Evolutionary conservation across 1,139 yeast genomes (phyloP).

Genomic region (Geotrichum siamense): DNA sequence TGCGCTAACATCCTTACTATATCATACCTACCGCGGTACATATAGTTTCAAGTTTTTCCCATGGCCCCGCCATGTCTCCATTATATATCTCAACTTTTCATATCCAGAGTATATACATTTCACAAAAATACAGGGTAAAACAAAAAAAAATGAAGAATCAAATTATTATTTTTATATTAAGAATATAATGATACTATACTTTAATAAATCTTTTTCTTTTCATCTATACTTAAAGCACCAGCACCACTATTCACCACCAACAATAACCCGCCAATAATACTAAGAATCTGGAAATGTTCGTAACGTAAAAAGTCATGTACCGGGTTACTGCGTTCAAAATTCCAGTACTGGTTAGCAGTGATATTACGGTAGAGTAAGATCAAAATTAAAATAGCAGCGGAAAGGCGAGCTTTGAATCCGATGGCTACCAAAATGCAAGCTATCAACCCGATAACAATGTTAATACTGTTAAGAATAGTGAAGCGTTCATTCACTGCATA

Average conservation of each 20-base stretch:
- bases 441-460: constrained; percentile 62
- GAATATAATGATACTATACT: too few species aligned
- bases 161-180: too few species aligned
- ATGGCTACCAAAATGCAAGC: constrained; percentile 77
- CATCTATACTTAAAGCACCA: constrained; percentile 88
- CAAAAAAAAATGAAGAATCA: too few species aligned
- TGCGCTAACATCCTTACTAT: too few species aligned
- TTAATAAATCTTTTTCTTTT: constrained; percentile 87
- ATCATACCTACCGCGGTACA: too few species aligned
- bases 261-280: constrained; percentile 90
- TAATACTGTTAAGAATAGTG: constrained; percentile 58
- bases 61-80: too few species aligned
- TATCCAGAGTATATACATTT: too few species aligned
- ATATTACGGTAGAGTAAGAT: constrained; percentile 71
- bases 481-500: constrained; percentile 75
- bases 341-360: constrained; percentile 86
- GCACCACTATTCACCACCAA: constrained; percentile 94
- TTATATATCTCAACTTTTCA: too few species aligned
- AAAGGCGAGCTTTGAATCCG: constrained; percentile 88
- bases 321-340: constrained; percentile 58
- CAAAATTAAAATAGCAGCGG: constrained; percentile 73
- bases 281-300: constrained; percentile 89
- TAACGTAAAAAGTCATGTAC: constrained; percentile 86
- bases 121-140: too few species aligned
- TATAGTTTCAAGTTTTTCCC: too few species aligned